phyloP scores from a whole-genome alignment of 2,329 filamentous ascomycete species.

The Kalmusia sp. region DNA sequence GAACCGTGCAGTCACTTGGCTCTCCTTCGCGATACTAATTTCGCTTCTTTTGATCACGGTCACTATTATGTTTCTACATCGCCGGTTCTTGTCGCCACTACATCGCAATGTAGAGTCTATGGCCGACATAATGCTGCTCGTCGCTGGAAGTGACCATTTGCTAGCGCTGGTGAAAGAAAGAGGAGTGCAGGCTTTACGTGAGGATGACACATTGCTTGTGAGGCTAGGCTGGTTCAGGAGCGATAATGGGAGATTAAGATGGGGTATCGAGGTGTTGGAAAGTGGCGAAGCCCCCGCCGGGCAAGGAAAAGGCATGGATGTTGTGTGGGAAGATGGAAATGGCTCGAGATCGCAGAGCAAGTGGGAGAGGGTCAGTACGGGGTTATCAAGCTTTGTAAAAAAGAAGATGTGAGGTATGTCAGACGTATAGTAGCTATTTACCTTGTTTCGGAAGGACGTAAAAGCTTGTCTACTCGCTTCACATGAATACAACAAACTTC shows the following conservation, averaged over 20 bases:
- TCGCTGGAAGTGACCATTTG: constrained; percentile 15
- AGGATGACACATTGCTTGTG: neutral
- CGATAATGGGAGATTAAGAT: constrained; percentile 12
- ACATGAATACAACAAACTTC: too few species aligned
- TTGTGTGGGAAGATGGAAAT: neutral
- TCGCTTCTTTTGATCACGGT: constrained; percentile 8
- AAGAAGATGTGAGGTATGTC: neutral
- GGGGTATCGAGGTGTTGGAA: constrained; percentile 16
- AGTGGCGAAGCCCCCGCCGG: neutral
- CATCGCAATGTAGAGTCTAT: constrained; percentile 10
- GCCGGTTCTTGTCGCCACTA: neutral
- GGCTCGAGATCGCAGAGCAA: neutral
- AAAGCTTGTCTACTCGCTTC: too few species aligned
- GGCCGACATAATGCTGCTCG: constrained; percentile 12
- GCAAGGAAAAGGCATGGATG: neutral
- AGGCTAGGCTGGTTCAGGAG: constrained; percentile 14
- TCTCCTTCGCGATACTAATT: neutral
- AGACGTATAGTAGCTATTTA: too few species aligned
- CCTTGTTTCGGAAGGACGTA: too few species aligned
- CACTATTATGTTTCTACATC: constrained; percentile 1
- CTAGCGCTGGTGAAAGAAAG: constrained; percentile 9
- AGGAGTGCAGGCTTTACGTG: constrained; percentile 6
- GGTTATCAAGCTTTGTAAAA: neutral
- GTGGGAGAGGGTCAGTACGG: neutral
- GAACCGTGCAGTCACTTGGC: constrained; percentile 1